Percentiles rank a stretch among this genome's conserved stretches.
Evolutionary conservation across 306 rosid genomes (phyloP).

Genomic region (Leucaena leucocephala): DNA sequence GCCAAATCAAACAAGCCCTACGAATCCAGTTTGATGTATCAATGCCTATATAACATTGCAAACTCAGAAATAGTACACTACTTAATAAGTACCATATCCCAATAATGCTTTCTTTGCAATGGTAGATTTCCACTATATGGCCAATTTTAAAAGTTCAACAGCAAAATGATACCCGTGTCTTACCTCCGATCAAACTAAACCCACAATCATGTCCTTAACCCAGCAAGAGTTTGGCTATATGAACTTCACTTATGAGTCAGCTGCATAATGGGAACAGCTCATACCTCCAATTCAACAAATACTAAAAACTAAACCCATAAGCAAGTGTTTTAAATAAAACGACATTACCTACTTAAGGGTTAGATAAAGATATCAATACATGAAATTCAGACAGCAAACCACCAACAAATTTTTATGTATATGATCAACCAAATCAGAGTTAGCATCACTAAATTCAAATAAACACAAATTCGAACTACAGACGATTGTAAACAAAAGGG

Average conservation of each 20-base stretch:
- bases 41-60: background rate
- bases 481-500: slow-evolving; percentile 19
- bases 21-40: background rate
- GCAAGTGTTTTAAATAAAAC: slow-evolving; percentile 11
- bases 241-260: slow-evolving; percentile 26
- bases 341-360: slow-evolving; percentile 12
- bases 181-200: background rate
- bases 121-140: background rate
- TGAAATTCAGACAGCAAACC: slow-evolving; percentile 51
- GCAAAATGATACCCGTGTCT: background rate
- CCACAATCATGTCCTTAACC: background rate
- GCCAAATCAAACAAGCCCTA: background rate
- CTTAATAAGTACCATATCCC: background rate
- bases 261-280: slow-evolving; percentile 25
- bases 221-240: background rate
- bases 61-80: background rate
- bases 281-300: slow-evolving; percentile 27
- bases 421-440: slow-evolving; percentile 35
- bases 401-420: slow-evolving; percentile 28
- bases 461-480: slow-evolving; percentile 41
- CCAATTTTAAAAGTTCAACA: background rate
- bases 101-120: slow-evolving; percentile 3
- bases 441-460: slow-evolving; percentile 39
- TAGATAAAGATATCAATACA: slow-evolving; percentile 33
- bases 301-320: slow-evolving; percentile 20